phyloP scores from a whole-genome alignment of 2,329 filamentous ascomycete genomes.

The Dendrostoma leiphaemia region DNA sequence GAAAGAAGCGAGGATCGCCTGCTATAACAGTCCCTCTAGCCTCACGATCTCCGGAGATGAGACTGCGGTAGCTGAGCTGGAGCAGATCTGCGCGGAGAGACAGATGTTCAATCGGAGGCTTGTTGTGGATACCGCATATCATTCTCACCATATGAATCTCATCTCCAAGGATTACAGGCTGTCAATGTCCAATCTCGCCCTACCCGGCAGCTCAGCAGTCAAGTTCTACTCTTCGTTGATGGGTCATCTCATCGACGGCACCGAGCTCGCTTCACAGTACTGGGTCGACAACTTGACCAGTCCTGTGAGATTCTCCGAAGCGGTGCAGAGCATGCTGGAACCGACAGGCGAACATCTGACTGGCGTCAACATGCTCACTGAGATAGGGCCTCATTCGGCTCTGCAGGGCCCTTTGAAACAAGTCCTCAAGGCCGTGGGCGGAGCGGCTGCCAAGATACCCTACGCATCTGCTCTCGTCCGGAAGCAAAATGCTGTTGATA shows the following conservation, averaged over 20 bases:
- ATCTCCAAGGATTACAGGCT: slow-evolving; percentile 24
- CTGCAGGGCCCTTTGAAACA: slow-evolving; percentile 29
- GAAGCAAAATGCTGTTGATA: slow-evolving; percentile 21
- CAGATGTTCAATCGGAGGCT: slow-evolving; percentile 30
- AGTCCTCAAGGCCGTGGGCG: slow-evolving; percentile 22
- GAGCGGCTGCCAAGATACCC: slow-evolving; percentile 20
- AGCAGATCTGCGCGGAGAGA: neutral
- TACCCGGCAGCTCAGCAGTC: slow-evolving; percentile 26
- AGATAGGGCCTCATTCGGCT: slow-evolving; percentile 29
- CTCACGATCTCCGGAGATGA: slow-evolving; percentile 33
- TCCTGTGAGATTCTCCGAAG: slow-evolving; percentile 44
- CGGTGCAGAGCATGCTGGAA: no score
- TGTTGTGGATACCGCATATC: slow-evolving; percentile 34
- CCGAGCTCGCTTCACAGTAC: slow-evolving; percentile 35
- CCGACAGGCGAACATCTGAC: no score
- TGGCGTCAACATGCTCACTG: slow-evolving; percentile 18
- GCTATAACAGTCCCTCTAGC: slow-evolving; percentile 25
- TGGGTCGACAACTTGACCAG: slow-evolving; percentile 44
- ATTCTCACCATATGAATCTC: slow-evolving; percentile 30
- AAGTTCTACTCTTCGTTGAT: slow-evolving; percentile 44
- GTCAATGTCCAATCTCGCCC: neutral
- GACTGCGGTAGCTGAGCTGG: neutral
- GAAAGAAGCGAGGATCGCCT: slow-evolving; percentile 4
- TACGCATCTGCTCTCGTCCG: slow-evolving; percentile 29
- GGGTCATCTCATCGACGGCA: slow-evolving; percentile 32